Percentiles rank a stretch among this genome's conserved stretches.
Evolutionary conservation across 2,329 filamentous ascomycete species (phyloP).

Genomic region (Exophiala viscosa): DNA sequence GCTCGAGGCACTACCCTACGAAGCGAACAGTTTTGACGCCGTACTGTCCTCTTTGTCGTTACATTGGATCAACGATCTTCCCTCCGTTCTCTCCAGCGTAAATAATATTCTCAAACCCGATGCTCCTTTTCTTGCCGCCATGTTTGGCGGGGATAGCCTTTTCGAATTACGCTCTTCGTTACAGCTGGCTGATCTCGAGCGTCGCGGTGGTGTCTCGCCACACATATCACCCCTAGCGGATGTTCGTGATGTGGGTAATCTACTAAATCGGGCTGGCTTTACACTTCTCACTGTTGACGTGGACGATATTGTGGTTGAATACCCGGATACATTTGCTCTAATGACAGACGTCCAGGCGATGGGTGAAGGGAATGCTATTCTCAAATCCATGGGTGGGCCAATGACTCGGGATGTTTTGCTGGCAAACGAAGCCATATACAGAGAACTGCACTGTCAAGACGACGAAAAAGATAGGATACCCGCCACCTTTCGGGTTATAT

Average conservation of each 20-base stretch:
- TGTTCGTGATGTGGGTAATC: constrained; percentile 81
- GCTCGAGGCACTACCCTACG: constrained; percentile 69
- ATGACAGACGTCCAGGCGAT: constrained; percentile 95
- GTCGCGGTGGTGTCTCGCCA: constrained; percentile 84
- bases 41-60: constrained; percentile 84
- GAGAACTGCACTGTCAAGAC: constrained; percentile 77
- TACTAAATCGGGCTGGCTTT: constrained; percentile 84
- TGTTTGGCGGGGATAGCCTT: constrained; percentile 92
- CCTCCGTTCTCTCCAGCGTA: constrained; percentile 76
- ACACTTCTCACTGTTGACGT: constrained; percentile 95
- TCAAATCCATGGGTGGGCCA: constrained; percentile 67
- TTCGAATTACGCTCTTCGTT: constrained; percentile 91
- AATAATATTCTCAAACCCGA: constrained; percentile 87
- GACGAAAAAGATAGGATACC: constrained; percentile 54
- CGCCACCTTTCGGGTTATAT: constrained; percentile 91
- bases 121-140: constrained; percentile 85
- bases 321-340: constrained; percentile 80
- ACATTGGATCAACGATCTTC: constrained; percentile 98
- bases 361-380: constrained; percentile 88
- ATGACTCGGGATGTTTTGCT: constrained; percentile 79
- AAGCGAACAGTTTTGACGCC: constrained; percentile 75
- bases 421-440: constrained; percentile 84
- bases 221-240: constrained; percentile 90
- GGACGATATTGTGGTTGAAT: constrained; percentile 95
- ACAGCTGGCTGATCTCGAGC: constrained; percentile 86